These are phyloP conservation scores for Verbena officinalis DNA, from an alignment of 257 asterid species.

Conservation along the genomic window DNA sequence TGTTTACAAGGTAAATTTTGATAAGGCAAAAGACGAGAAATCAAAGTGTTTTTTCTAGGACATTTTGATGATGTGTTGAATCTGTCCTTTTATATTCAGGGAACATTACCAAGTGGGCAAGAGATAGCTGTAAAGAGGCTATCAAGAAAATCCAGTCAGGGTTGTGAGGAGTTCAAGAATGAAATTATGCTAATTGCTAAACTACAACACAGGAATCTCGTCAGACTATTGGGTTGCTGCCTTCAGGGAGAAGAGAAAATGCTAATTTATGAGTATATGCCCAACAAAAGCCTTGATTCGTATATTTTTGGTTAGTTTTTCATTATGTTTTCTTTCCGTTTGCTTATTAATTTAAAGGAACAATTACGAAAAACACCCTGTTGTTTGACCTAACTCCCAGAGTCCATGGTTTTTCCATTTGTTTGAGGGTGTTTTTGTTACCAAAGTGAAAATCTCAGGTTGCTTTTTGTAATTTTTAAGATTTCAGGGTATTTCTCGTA, in stretches of 20 bases:
- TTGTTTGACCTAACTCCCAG: too few relatives aligned
- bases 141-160: conserved; percentile 77
- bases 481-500: too few relatives aligned
- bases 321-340: neutral
- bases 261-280: conserved; percentile 85
- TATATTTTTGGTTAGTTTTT: conserved; percentile 66
- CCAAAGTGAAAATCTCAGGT: too few relatives aligned
- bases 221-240: conserved; percentile 80
- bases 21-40: neutral
- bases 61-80: conserved; percentile 4
- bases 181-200: conserved; percentile 75
- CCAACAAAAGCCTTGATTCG: conserved; percentile 81
- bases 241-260: conserved; percentile 81
- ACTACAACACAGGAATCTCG: conserved; percentile 85
- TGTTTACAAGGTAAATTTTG: conserved; percentile 65
- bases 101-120: conserved; percentile 62
- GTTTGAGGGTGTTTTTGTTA: too few relatives aligned
- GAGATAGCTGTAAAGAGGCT: conserved; percentile 85
- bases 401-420: too few relatives aligned
- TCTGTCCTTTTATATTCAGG: conserved; percentile 42
- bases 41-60: neutral
- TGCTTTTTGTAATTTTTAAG: too few relatives aligned
- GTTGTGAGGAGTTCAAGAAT: conserved; percentile 77
- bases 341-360: neutral
- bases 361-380: too few relatives aligned